Evolutionary conservation across 805 yeast species (phyloP).

Genomic region (Saturnispora sanitii): DNA sequence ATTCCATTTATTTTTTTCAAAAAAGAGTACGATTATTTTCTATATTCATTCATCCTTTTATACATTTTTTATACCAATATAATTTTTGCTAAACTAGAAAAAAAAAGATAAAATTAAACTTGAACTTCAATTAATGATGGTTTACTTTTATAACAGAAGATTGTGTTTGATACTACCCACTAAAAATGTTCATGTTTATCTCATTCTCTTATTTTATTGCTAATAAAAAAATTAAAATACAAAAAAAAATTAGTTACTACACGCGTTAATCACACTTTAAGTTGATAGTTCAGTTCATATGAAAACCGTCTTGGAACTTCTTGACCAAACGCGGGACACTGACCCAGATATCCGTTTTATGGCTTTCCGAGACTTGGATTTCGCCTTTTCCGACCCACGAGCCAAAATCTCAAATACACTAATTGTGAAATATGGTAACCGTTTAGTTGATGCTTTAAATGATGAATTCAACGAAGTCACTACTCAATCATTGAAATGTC

Average conservation of each 20-base stretch:
- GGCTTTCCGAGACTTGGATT: slow-evolving; percentile 70
- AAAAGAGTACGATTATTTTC: no score
- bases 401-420: no score
- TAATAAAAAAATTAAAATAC: slow-evolving; percentile 17
- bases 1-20: no score
- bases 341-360: slow-evolving; percentile 79
- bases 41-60: not conserved
- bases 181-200: no score
- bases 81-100: no score
- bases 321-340: slow-evolving; percentile 45
- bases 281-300: no score
- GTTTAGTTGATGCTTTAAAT: slow-evolving; percentile 29
- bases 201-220: not conserved
- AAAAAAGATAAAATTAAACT: no score
- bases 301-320: slow-evolving; percentile 22
- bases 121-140: no score
- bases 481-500: slow-evolving; percentile 57
- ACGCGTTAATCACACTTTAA: no score
- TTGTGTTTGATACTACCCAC: no score
- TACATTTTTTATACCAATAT: not conserved
- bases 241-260: no score
- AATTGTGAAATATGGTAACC: slow-evolving; percentile 22
- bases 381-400: slow-evolving; percentile 26
- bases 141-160: no score
- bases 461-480: slow-evolving; percentile 68